Percentiles rank a stretch among this genome's conserved stretches.
Conservation (phyloP, 2,329 filamentous ascomycete species). For the Exophiala lecanii-corni region DNA sequence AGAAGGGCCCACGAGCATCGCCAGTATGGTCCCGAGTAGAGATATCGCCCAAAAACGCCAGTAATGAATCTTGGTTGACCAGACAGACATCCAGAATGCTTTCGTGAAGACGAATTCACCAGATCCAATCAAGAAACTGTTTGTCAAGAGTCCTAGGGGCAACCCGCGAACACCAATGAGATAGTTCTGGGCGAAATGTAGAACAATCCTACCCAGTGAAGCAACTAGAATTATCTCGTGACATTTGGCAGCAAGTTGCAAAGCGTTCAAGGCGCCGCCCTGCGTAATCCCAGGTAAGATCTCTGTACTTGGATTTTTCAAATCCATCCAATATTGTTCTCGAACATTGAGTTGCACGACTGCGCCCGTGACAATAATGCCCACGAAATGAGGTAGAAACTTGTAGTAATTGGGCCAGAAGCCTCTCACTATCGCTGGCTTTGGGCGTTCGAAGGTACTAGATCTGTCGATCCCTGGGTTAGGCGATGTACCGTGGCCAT, state of each 20-base stretch:
- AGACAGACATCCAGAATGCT: conserved; percentile 23
- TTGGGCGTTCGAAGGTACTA: conserved; percentile 8
- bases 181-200: conserved; percentile 23
- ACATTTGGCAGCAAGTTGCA: conserved; percentile 28
- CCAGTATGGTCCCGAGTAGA: conserved; percentile 22
- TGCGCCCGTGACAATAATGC: conserved; percentile 17
- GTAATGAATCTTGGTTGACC: conserved; percentile 16
- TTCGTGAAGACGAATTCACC: conserved; percentile 26
- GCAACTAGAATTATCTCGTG: conserved; percentile 28
- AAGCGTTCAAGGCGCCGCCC: conserved; percentile 25
- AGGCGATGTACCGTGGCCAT: not conserved
- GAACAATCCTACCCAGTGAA: conserved; percentile 26
- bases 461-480: conserved; percentile 3
- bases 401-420: conserved; percentile 16
- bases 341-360: conserved; percentile 24
- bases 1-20: conserved; percentile 25
- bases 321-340: conserved; percentile 19
- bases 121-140: conserved; percentile 24
- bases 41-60: conserved; percentile 18
- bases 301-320: conserved; percentile 25
- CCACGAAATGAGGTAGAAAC: conserved; percentile 23
- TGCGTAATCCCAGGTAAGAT: conserved; percentile 22
- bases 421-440: conserved; percentile 14
- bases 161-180: conserved; percentile 24
- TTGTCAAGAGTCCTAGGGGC: conserved; percentile 26